Percentiles rank a stretch among this genome's conserved stretches.
phyloP scores from a whole-genome alignment of 164 flowering plant species.

The Umbilicus rupestris region DNA sequence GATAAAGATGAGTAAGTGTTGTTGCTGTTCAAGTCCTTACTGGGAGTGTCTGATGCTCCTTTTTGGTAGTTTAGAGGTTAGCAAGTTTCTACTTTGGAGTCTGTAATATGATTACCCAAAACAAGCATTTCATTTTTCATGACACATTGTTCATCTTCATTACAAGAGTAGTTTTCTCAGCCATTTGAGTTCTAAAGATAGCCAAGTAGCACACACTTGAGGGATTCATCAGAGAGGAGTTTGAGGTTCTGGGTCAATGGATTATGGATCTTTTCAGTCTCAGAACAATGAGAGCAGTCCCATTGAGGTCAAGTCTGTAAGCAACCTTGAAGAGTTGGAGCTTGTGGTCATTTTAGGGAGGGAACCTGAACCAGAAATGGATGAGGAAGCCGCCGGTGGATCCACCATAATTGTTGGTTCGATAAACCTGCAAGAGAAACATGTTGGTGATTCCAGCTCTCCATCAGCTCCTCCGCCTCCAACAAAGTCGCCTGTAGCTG shows the following conservation, averaged over 20 bases:
- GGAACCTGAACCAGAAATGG: conserved; percentile 33
- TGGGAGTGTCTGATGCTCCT: too few relatives aligned
- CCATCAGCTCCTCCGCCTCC: too few relatives aligned
- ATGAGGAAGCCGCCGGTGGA: conserved; percentile 19
- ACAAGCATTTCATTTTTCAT: too few relatives aligned
- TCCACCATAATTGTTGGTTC: conserved; percentile 37
- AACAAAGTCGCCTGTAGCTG: too few relatives aligned
- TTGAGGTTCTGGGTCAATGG: neutral
- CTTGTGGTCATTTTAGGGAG: conserved; percentile 36
- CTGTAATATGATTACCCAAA: too few relatives aligned
- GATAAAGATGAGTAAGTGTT: neutral
- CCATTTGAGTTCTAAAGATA: neutral
- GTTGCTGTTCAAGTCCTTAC: neutral
- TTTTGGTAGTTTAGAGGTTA: too few relatives aligned
- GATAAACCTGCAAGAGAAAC: conserved; percentile 16
- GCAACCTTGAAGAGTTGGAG: conserved; percentile 16
- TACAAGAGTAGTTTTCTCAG: too few relatives aligned
- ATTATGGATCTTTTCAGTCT: conserved; percentile 23
- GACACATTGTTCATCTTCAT: too few relatives aligned
- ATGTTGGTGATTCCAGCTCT: too few relatives aligned
- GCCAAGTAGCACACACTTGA: neutral
- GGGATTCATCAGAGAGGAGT: neutral
- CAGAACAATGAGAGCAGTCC: conserved; percentile 20
- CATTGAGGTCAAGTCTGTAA: conserved; percentile 22
- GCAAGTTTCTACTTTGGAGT: too few relatives aligned